phyloP scores from a whole-genome alignment of 2,329 filamentous ascomycete species.

The Claviceps fusiformis region DNA sequence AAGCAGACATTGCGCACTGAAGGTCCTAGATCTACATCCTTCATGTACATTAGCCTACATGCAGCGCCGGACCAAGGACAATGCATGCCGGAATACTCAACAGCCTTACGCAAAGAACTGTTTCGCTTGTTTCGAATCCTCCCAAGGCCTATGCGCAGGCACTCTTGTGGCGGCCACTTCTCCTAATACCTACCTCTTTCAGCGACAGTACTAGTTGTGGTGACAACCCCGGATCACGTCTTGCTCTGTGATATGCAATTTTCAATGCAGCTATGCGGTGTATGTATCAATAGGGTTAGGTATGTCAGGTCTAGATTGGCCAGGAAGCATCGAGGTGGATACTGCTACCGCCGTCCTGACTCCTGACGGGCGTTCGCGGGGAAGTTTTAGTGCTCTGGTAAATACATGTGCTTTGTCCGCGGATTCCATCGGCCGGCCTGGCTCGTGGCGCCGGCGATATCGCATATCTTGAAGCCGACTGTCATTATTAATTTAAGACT shows the following conservation, averaged over 20 bases:
- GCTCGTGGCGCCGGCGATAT: neutral
- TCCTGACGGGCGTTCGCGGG: neutral
- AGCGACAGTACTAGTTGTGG: neutral
- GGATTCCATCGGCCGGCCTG: constrained; percentile 6
- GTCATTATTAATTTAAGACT: neutral
- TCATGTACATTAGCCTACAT: neutral
- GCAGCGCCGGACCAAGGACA: neutral
- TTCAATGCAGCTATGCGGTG: neutral
- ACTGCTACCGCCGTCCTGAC: neutral
- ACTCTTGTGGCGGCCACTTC: neutral
- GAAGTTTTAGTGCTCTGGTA: no score
- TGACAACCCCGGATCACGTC: neutral
- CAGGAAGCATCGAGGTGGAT: neutral
- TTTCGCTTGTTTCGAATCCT: neutral
- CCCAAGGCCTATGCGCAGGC: neutral
- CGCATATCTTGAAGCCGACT: constrained; percentile 2
- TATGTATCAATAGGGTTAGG: neutral
- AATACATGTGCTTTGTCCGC: neutral
- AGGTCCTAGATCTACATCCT: neutral
- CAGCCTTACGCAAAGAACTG: neutral
- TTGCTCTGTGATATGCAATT: neutral
- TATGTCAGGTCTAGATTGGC: neutral
- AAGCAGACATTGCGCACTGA: neutral
- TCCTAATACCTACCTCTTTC: constrained; percentile 3
- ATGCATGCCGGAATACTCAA: neutral